Evolutionary conservation across 2,329 filamentous ascomycete genomes (phyloP), one percentile per base, ranked within the genome.

Genomic region (Amauroascus verrucosus): DNA sequence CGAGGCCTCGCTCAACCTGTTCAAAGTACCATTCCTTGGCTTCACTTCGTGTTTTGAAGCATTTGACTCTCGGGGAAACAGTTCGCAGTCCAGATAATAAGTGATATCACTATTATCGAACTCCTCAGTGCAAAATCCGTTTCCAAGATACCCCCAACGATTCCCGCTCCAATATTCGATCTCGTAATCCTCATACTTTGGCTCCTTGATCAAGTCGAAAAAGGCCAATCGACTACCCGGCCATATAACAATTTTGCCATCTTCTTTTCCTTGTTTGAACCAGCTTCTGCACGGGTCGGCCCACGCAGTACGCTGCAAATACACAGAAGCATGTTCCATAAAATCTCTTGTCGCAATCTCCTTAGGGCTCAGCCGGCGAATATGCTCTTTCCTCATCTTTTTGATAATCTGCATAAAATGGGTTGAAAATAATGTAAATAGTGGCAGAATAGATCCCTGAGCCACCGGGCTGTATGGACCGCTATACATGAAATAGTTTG

Each of bases 191-290:
- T 58, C 57, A 51, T 51, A 58, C 35, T 54, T 57, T 1, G 55
- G 55, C 20, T 57, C 51, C 20, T 41, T 35, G 38, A 58, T 18
- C 26, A 54, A n/a, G 13, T 58, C 55, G 28, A 58, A 55, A 49
- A 57, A 58, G 0, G 55, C 53, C 16, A 65, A 49, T 14, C 61
- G 53, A 11, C 50, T 59, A 26, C 61, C 62, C 8, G 62, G 62
- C 60, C 61, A 64, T 38, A 62, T 54, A 22, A 58, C 58, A 30
- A 60, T 51, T 24, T 58, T 57, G 8, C 61, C 61, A 38, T 59
- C 58, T 49, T 55, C 57, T 35, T 50, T 57, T 9, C 60, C 60
- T 41, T 62, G 60, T 51, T 58, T 58, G 48, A 57, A 60, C 58
- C 58, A 50, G 56, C 60, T 35, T 56, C 61, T 53, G 35, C 58